Evolutionary conservation across 805 yeast species (phyloP).

Genomic region (Ogataea henricii): DNA sequence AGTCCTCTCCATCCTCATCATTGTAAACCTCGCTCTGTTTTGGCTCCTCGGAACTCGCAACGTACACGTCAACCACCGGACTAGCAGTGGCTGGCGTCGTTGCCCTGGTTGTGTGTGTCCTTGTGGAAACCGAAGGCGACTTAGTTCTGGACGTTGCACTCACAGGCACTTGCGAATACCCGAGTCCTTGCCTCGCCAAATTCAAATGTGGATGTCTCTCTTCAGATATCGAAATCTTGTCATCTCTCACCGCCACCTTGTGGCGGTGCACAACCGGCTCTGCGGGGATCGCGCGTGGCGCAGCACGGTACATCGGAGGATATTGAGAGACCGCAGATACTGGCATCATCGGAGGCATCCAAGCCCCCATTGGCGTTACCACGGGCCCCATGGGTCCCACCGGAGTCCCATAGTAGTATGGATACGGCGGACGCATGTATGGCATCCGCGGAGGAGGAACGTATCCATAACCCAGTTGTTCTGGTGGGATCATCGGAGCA

Average conservation of each 20-base stretch:
- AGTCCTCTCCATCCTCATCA: slow-evolving; percentile 7
- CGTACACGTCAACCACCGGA: slow-evolving; percentile 16
- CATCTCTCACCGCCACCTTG: slow-evolving; percentile 8
- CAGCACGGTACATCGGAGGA: slow-evolving; percentile 1
- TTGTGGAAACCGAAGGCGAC: too few species aligned
- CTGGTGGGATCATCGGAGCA: background rate
- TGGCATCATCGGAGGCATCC: background rate
- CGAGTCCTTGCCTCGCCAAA: background rate
- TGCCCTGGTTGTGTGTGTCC: too few species aligned
- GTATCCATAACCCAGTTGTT: background rate
- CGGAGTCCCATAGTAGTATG: slow-evolving; percentile 6
- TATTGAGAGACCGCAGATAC: background rate
- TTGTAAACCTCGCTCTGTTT: slow-evolving; percentile 2
- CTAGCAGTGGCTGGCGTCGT: background rate
- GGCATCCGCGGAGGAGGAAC: slow-evolving; percentile 1
- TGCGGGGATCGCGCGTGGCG: background rate
- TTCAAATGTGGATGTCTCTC: slow-evolving; percentile 6
- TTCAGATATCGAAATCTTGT: slow-evolving; percentile 11
- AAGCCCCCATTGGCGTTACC: background rate
- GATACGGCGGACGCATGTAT: slow-evolving; percentile 1
- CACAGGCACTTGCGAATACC: background rate
- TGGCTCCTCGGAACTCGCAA: slow-evolving; percentile 2
- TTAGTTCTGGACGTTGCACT: background rate
- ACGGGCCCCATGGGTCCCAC: background rate
- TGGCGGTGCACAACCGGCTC: slow-evolving; percentile 8